phyloP scores from a whole-genome alignment of 768 basidiomycete genomes.

The Polyporus arcularius region DNA sequence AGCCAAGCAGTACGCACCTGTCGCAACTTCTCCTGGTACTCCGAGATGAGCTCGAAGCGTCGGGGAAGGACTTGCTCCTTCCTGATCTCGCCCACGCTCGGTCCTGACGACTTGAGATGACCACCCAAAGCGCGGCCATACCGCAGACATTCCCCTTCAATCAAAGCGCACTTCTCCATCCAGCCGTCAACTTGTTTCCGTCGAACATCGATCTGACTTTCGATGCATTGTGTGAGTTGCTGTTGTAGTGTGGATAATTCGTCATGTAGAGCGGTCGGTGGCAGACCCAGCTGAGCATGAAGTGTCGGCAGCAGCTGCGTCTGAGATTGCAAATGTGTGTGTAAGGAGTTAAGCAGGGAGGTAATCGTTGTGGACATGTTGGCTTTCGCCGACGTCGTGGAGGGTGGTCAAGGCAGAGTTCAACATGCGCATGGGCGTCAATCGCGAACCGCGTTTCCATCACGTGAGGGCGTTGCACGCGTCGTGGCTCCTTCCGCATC shows the following conservation, averaged over 20 bases:
- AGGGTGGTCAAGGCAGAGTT: constrained; percentile 7
- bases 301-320: constrained; percentile 80
- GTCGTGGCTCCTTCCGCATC: too few relatives aligned
- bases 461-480: constrained; percentile 21
- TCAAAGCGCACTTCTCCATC: constrained; percentile 59
- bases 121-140: constrained; percentile 73
- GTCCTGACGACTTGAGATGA: constrained; percentile 66
- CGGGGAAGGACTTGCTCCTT: constrained; percentile 74
- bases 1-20: constrained; percentile 51
- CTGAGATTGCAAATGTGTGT: constrained; percentile 77
- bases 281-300: constrained; percentile 83
- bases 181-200: constrained; percentile 78
- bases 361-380: constrained; percentile 75
- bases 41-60: constrained; percentile 66
- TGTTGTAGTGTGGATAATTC: constrained; percentile 75
- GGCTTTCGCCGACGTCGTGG: constrained; percentile 14
- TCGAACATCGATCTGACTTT: constrained; percentile 67
- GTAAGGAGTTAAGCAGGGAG: constrained; percentile 72
- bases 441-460: constrained; percentile 23
- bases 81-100: constrained; percentile 64
- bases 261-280: constrained; percentile 75
- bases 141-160: constrained; percentile 65
- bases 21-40: constrained; percentile 75
- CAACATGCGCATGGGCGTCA: constrained; percentile 7
- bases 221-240: constrained; percentile 74